phyloP scores from a whole-genome alignment of 2,329 filamentous ascomycete species.

The Aureobasidium pullulans region DNA sequence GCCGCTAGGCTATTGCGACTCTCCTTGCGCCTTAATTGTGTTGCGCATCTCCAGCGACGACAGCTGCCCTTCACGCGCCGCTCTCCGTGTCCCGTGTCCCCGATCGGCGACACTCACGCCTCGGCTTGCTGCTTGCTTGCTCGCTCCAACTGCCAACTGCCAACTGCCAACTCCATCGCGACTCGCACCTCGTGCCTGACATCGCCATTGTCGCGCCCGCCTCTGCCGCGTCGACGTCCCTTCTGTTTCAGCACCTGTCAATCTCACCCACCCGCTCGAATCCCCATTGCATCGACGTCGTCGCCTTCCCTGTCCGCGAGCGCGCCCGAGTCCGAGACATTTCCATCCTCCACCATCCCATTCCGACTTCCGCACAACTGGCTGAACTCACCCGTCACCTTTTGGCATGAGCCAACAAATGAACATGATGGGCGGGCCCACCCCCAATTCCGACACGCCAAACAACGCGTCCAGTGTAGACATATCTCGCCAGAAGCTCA shows the following conservation, averaged over 20 bases:
- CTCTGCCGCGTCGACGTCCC: not conserved
- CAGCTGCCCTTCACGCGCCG: conserved; percentile 2
- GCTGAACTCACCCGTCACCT: conserved; percentile 7
- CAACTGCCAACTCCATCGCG: not conserved
- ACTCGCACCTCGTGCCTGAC: not conserved
- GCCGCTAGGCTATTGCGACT: conserved; percentile 10
- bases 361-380: conserved; percentile 11
- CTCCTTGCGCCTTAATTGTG: not conserved
- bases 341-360: not conserved
- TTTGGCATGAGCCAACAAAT: conserved; percentile 50
- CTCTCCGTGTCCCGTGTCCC: not conserved
- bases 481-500: conserved; percentile 51
- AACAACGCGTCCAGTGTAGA: conserved; percentile 17
- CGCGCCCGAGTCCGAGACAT: conserved; percentile 12
- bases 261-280: not conserved
- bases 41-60: conserved; percentile 1
- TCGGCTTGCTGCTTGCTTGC: conserved; percentile 12
- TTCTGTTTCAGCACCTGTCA: not conserved
- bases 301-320: not conserved
- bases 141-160: not conserved
- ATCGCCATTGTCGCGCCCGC: not conserved
- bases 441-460: conserved; percentile 25
- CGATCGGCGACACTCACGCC: conserved; percentile 9
- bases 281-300: not conserved
- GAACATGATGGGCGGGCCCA: conserved; percentile 45